Evolutionary conservation across 805 yeast species (phyloP), one percentile per base, ranked within the genome.

Genomic region (Ogataea sp.): DNA sequence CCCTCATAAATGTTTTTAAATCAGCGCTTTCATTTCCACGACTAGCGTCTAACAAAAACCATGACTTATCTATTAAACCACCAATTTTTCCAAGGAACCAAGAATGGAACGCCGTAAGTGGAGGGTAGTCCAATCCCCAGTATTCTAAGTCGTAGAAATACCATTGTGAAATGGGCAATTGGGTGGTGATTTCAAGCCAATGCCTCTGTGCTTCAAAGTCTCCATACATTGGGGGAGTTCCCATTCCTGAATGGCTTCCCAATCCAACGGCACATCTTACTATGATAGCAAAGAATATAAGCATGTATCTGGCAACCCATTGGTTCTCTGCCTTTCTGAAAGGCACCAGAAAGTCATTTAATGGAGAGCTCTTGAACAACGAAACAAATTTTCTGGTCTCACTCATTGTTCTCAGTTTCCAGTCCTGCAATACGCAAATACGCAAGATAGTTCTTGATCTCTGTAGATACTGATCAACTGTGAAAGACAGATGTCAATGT

Each of bases 111-210:
- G 97, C 98, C 0, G 98, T 90, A 45, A 93, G 65, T 6, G 97
- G 97, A 1, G 99, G 99, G 58, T 93, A 93, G 59, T 93, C 98
- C 27, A 93, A 68, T 1, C 97, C 96, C 97, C 98, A 93, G 64
- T 90, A 88, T 48, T 79, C 78, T 34, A 88, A 67, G 55, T 93
- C 96, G 58, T 78, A 87, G 64, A 72, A 84, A 55, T 93, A 93
- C 98, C 98, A 93, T 45, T 82, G 49, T 0, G 64, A 59, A 1
- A 86, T 59, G 0, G 96, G 93, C 36, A 89, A 58, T 49, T 79
- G 77, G 30, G 70, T 77, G 0, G 97, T 90, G 39, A 90, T 67
- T 57, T 93, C 98, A 75, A 93, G 71, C 98, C 98, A 93, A 59
- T 90, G 98, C 48, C 98, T 73, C 59, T 93, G 98, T 0, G 97